A percentile compares a stretch with the other conserved stretches of the same genome.
phyloP scores from a whole-genome alignment of 768 basidiomycete species.

The Melanogaster broomeanus region DNA sequence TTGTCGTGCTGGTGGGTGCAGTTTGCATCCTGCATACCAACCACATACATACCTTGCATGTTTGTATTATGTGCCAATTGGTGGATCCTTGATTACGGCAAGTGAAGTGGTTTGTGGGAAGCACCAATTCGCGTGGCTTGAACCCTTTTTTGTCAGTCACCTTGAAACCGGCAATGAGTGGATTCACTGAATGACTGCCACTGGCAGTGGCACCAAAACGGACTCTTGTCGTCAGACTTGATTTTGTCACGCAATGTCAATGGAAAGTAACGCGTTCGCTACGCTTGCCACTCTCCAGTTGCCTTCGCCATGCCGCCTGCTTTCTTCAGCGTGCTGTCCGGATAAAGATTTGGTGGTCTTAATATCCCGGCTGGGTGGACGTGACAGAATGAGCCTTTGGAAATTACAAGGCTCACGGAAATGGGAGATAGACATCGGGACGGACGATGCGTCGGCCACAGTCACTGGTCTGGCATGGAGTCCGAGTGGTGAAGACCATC shows the following conservation, averaged over 20 bases:
- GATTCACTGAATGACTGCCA: too few relatives aligned
- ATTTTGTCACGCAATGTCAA: slow-evolving; percentile 33
- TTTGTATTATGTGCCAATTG: neutral
- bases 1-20: neutral
- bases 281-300: slow-evolving; percentile 58
- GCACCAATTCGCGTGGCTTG: slow-evolving; percentile 30
- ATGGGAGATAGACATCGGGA: slow-evolving; percentile 78
- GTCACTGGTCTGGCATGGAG: slow-evolving; percentile 75
- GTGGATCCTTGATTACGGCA: neutral
- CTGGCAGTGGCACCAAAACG: too few relatives aligned
- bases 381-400: slow-evolving; percentile 76
- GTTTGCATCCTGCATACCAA: neutral
- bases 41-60: neutral
- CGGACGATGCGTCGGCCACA: slow-evolving; percentile 43
- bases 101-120: slow-evolving; percentile 20
- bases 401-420: slow-evolving; percentile 77
- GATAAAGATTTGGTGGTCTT: slow-evolving; percentile 81
- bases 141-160: too few relatives aligned
- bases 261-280: slow-evolving; percentile 51
- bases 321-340: slow-evolving; percentile 73
- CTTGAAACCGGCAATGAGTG: too few relatives aligned
- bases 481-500: slow-evolving; percentile 62
- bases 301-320: slow-evolving; percentile 56
- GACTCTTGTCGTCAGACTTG: neutral
- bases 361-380: slow-evolving; percentile 64